A percentile compares a stretch with the other conserved stretches of the same genome.
phyloP scores from a whole-genome alignment of 371 early-diverging fungal genomes.

The Synchytrium microbalum region DNA sequence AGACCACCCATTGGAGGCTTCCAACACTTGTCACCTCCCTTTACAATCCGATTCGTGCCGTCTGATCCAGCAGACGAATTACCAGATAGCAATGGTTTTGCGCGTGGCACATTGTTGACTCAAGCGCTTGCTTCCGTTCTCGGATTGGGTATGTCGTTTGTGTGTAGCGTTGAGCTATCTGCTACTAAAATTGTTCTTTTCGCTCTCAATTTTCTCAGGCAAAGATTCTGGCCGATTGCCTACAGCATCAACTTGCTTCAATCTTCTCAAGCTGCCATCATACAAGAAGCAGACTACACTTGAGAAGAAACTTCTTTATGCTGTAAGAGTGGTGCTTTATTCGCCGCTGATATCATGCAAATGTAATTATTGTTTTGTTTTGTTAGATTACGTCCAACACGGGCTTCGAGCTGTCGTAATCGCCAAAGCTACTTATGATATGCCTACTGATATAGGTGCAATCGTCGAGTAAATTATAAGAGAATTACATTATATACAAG shows the following conservation, averaged over 20 bases:
- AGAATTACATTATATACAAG: no score
- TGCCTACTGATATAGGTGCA: no score
- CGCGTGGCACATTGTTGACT: slow-evolving; percentile 10
- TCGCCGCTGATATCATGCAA: background rate
- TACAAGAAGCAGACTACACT: slow-evolving; percentile 21
- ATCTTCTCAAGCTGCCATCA: slow-evolving; percentile 25
- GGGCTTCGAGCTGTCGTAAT: slow-evolving; percentile 19
- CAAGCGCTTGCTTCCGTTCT: slow-evolving; percentile 22
- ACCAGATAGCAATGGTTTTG: background rate
- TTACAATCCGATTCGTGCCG: slow-evolving; percentile 29
- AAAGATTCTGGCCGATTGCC: slow-evolving; percentile 28
- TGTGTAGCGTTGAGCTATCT: slow-evolving; percentile 2
- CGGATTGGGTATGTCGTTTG: no score
- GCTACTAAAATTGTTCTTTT: no score
- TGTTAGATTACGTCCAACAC: slow-evolving; percentile 19
- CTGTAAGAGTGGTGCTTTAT: slow-evolving; percentile 12
- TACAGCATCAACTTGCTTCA: slow-evolving; percentile 22
- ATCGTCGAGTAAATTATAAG: no score
- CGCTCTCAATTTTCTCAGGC: slow-evolving; percentile 6
- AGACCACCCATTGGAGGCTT: slow-evolving; percentile 29
- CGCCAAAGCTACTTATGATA: no score
- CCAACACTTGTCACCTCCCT: slow-evolving; percentile 28
- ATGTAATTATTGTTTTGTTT: background rate
- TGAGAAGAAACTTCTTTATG: slow-evolving; percentile 20
- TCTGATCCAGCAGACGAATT: slow-evolving; percentile 13